A percentile compares a stretch with the other conserved stretches of the same genome.
Conservation (phyloP, 2,329 filamentous ascomycete species). For the Penicillium sp. region DNA sequence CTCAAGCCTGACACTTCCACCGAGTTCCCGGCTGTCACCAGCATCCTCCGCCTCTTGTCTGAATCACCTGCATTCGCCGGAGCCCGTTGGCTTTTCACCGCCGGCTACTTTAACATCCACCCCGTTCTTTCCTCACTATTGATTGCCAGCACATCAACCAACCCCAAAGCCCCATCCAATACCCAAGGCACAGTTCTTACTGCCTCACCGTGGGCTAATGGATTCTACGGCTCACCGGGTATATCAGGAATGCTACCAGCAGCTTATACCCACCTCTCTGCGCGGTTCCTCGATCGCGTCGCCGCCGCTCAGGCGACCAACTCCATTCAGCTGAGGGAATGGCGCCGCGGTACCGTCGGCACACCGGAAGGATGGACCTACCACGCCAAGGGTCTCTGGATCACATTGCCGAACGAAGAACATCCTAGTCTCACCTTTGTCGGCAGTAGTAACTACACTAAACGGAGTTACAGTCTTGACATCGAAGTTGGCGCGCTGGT, state of each 20-base stretch:
- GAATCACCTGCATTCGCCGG: slow-evolving; percentile 59
- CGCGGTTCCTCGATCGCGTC: slow-evolving; percentile 71
- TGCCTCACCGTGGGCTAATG: slow-evolving; percentile 89
- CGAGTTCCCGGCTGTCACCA: slow-evolving; percentile 78
- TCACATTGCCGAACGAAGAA: slow-evolving; percentile 61
- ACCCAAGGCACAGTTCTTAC: slow-evolving; percentile 79
- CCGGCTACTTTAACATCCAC: slow-evolving; percentile 97
- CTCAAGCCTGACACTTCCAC: slow-evolving; percentile 78
- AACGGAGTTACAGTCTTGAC: slow-evolving; percentile 87
- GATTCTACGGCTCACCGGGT: slow-evolving; percentile 86
- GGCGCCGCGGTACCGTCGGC: slow-evolving; percentile 78
- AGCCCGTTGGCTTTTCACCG: slow-evolving; percentile 92
- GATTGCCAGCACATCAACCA: slow-evolving; percentile 62
- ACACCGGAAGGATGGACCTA: slow-evolving; percentile 91
- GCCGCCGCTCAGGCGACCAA: slow-evolving; percentile 52
- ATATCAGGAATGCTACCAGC: slow-evolving; percentile 87
- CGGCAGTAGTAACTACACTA: slow-evolving; percentile 94
- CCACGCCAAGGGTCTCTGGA: slow-evolving; percentile 94
- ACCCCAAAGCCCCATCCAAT: slow-evolving; percentile 29
- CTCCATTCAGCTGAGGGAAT: slow-evolving; percentile 77
- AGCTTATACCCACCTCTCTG: slow-evolving; percentile 86
- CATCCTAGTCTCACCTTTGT: slow-evolving; percentile 77
- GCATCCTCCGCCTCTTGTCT: slow-evolving; percentile 68
- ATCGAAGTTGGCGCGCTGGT: slow-evolving; percentile 86
- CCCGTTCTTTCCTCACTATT: slow-evolving; percentile 77